Base-by-base conservation (phyloP, 192 early-diverging fungal genomes). In the Coemansia sp. region DNA sequence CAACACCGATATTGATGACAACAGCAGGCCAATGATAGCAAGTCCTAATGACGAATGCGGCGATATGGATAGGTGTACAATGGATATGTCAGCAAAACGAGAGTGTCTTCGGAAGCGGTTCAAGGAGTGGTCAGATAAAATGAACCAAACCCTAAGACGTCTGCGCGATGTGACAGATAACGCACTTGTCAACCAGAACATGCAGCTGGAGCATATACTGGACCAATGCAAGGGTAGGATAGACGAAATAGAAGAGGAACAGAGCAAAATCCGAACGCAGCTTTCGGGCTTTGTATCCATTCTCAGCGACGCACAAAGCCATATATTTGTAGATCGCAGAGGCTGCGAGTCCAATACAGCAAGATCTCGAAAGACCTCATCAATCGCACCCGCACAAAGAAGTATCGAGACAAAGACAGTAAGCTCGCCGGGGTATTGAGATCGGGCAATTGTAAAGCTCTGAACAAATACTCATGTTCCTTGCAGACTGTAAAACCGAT, bases 181-280 rank as follows among this genome's bases (percentile, higher is more conserved):
- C 16, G 70, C 78, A 2, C 74, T 81, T 22, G 78, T 81, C 42
- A 81, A 81, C 51, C 73, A 81, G 46, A 81, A 74, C 62, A 62
- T 58, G 49, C 63, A 67, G 19, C 70, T 81, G 42, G 78, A 81
- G 52, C 54, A 62, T 9, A 76, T 76, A 5, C 59, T 81, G 15
- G 39, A 58, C 22, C 65, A 66, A 16, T 73, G 78, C 41, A 81
- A 72, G 64, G 32, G 51, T 11, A 69, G 59, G 19, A 65, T 81
- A 5, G 78, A 81, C 40, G 55, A 16, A 2, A 73, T 76, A 19
- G 67, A 72, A 15, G 37, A 51, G 10, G 78, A 76, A 18, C 73
- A 81, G 49, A 57, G 45, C 26, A 45, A 39, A 37, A 81, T 81
- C 51, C 78, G 74, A 22, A 48, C 46, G 0, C 78, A 76, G 61